Evolutionary conservation across 345 rosid species (phyloP).

Genomic region (Linum tenue): DNA sequence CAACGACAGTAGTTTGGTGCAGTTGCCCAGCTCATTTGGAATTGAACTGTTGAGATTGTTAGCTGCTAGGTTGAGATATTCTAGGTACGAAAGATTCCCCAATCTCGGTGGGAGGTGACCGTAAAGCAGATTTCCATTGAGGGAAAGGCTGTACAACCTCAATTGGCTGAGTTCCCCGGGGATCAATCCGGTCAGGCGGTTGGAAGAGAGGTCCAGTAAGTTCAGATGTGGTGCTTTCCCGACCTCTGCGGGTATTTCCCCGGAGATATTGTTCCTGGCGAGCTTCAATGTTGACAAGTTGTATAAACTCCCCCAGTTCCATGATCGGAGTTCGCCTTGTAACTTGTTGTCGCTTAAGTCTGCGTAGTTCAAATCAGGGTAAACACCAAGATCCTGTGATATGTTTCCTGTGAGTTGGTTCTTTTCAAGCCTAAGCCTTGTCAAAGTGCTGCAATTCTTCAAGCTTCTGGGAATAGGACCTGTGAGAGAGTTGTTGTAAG

Average conservation of each 20-base stretch:
- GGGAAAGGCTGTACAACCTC: background rate
- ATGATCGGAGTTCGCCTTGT: slow-evolving; percentile 6
- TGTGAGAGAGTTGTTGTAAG: slow-evolving; percentile 6
- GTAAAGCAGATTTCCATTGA: slow-evolving; percentile 4
- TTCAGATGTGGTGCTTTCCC: background rate
- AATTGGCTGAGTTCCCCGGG: background rate
- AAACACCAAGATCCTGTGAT: slow-evolving; percentile 22
- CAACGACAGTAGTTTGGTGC: background rate
- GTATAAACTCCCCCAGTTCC: slow-evolving; percentile 1
- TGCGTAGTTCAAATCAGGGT: slow-evolving; percentile 12
- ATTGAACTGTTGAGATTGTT: slow-evolving; percentile 8
- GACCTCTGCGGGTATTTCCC: slow-evolving; percentile 1
- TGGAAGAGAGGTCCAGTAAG: slow-evolving; percentile 7
- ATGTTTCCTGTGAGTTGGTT: slow-evolving; percentile 25
- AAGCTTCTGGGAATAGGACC: slow-evolving; percentile 28
- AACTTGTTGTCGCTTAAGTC: slow-evolving; percentile 13
- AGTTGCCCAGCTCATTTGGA: slow-evolving; percentile 7
- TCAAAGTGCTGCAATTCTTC: slow-evolving; percentile 21
- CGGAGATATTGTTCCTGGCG: slow-evolving; percentile 5
- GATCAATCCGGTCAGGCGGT: background rate
- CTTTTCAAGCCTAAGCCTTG: slow-evolving; percentile 15
- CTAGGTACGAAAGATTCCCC: background rate
- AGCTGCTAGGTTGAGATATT: slow-evolving; percentile 3
- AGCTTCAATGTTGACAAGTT: background rate
- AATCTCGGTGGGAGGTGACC: background rate